phyloP scores from a whole-genome alignment of 2,329 filamentous ascomycete species.

The Cytospora chrysosperma region DNA sequence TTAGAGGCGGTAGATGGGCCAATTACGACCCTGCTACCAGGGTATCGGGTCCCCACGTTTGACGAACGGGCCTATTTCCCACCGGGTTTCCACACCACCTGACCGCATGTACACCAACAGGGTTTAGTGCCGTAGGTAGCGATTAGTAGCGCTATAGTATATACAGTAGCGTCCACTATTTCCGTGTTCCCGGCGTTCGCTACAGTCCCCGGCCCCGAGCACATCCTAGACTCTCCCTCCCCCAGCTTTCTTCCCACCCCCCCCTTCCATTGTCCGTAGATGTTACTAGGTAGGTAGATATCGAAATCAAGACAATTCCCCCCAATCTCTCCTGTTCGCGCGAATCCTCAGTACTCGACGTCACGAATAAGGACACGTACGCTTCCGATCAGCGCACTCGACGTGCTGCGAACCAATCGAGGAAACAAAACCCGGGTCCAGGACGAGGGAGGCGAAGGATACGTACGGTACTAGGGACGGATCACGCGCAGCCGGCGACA shows the following conservation, averaged over 20 bases:
- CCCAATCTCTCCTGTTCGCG: not conserved
- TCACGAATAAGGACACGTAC: not conserved
- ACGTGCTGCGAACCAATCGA: not conserved
- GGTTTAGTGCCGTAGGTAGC: not conserved
- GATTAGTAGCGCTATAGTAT: no score
- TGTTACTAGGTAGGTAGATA: no score
- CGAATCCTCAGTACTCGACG: not conserved
- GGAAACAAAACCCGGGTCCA: not conserved
- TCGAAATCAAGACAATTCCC: not conserved
- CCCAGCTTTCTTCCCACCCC: not conserved
- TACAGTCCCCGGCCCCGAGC: not conserved
- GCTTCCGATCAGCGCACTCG: not conserved
- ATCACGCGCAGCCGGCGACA: not conserved
- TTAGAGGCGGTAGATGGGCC: not conserved
- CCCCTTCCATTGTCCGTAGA: not conserved
- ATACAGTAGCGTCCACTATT: not conserved
- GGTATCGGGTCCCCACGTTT: not conserved
- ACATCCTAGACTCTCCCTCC: not conserved
- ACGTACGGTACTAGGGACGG: not conserved
- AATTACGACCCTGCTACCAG: not conserved
- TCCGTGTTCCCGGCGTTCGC: not conserved
- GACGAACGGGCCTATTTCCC: not conserved
- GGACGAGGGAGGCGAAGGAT: no score
- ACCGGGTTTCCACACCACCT: not conserved
- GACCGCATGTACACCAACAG: not conserved